Percentiles rank a stretch among this genome's conserved stretches.
These are phyloP conservation scores for Citrus australasica DNA, from an alignment of 345 rosid species.

Conservation along the genomic window DNA sequence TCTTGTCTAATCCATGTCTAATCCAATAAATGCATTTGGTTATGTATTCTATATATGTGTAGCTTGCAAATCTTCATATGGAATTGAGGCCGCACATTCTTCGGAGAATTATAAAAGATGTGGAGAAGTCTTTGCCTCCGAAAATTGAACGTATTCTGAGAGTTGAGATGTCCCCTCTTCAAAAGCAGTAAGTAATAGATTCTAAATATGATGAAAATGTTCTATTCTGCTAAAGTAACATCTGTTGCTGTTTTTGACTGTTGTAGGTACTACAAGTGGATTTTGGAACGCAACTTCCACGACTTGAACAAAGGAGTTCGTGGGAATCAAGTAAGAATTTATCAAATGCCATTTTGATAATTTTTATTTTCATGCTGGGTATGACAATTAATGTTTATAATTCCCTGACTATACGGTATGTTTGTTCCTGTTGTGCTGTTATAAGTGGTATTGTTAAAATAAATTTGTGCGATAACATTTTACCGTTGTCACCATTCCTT, in stretches of 20 bases:
- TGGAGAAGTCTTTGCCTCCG: constrained; percentile 98
- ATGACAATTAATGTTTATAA: background rate
- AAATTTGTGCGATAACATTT: background rate
- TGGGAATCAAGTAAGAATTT: constrained; percentile 84
- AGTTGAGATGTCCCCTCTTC: constrained; percentile 99
- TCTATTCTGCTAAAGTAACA: background rate
- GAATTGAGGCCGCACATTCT: constrained; percentile 98
- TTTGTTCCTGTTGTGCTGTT: background rate
- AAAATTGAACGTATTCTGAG: constrained; percentile 98
- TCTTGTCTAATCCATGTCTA: background rate
- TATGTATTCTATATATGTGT: constrained; percentile 19
- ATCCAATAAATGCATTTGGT: background rate
- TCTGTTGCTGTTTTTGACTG: constrained; percentile 13
- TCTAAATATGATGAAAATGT: constrained; percentile 1
- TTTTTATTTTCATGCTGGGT: background rate
- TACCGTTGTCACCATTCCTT: background rate
- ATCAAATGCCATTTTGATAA: constrained; percentile 11
- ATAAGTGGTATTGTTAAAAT: background rate
- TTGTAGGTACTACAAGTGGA: constrained; percentile 96
- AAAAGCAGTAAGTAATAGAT: constrained; percentile 72
- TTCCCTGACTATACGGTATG: background rate
- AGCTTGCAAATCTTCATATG: constrained; percentile 98
- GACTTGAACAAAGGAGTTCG: constrained; percentile 99
- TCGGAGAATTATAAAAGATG: constrained; percentile 97
- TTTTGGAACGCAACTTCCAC: constrained; percentile 96